Conservation (phyloP, 306 rosid species). For the Malus asiatica region DNA sequence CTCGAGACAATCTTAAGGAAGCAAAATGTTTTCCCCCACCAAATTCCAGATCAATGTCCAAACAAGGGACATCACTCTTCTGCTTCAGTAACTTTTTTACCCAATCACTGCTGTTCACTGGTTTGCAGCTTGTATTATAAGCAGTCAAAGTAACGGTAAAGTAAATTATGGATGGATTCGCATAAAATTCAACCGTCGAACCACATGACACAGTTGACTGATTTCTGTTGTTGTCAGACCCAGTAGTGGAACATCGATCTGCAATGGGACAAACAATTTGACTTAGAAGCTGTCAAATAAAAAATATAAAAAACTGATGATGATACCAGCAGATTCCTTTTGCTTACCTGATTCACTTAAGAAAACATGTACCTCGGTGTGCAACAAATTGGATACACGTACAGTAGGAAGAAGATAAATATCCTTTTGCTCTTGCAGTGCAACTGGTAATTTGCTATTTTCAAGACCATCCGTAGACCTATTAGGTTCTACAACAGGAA, state of each 20-base stretch:
- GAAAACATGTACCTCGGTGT: slow-evolving; percentile 60
- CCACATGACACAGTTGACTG: slow-evolving; percentile 58
- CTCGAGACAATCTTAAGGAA: slow-evolving; percentile 77
- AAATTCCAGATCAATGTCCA: slow-evolving; percentile 76
- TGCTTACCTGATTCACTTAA: slow-evolving; percentile 75
- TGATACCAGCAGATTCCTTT: slow-evolving; percentile 14
- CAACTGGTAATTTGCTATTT: slow-evolving; percentile 41
- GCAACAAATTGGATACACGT: slow-evolving; percentile 67
- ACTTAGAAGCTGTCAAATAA: neutral
- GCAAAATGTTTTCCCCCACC: slow-evolving; percentile 61
- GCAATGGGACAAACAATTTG: slow-evolving; percentile 23
- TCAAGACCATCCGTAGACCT: slow-evolving; percentile 25
- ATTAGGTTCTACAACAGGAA: slow-evolving; percentile 54
- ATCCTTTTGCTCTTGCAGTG: slow-evolving; percentile 77
- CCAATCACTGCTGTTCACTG: slow-evolving; percentile 69
- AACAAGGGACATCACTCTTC: slow-evolving; percentile 45
- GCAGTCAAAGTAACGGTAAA: slow-evolving; percentile 59
- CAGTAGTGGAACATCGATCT: slow-evolving; percentile 44
- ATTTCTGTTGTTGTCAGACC: slow-evolving; percentile 40
- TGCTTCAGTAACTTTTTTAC: slow-evolving; percentile 72
- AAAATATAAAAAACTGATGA: neutral
- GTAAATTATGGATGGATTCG: slow-evolving; percentile 62
- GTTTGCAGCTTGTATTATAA: slow-evolving; percentile 53
- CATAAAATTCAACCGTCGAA: slow-evolving; percentile 65
- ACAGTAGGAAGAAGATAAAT: slow-evolving; percentile 88